Base-by-base conservation (phyloP, 441 rosid genomes). In the Sinapis alba region DNA sequence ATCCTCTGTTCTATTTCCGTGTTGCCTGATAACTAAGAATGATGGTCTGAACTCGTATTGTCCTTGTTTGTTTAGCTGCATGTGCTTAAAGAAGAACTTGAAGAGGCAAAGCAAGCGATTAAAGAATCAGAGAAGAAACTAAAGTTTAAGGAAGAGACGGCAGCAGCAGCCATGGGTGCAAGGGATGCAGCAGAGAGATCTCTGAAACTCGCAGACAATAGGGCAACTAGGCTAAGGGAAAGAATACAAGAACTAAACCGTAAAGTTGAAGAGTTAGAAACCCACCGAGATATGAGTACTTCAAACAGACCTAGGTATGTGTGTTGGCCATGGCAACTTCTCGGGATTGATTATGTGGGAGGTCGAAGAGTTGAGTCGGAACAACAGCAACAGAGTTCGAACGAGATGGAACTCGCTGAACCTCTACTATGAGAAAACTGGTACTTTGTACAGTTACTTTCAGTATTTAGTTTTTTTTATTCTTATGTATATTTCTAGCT, bases 261-360 rank as follows among this genome's bases (percentile, higher is more conserved):
- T 62, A 94, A 86, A 78, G 86, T 94, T 13, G 96, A 96, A 80
- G 98, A 84, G 77, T 73, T 86, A 65, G 97, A 96, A 78, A 83
- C 89, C 13, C 87, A 83, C 72, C 81, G 86, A 79, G 94, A 91
- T 66, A 71, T 82, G 6, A 83, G 81, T 30, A 83, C 69, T 50
- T 81, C 76, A 71, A 72, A 86, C 71, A 70, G 88, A 38, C 80
- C 94, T 7, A 86, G 98, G 78, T 95, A 93, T 71, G 91, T 79
- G 34, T 95, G 99, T 75, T 95, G 99, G 98, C 99, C 97, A 2
- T 93, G 97, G 99, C 99, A 95, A 78, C 94, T 97, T 95, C 97
- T 95, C 27, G 98, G 99, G 38, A 54, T 93, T 59, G 96, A 91
- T 82, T 86, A 90, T 72, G 98, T 90, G 11, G 99, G 98, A 56